Evolutionary conservation across 2,329 filamentous ascomycete genomes (phyloP), one percentile per base, ranked within the genome.

Genomic region (Colletotrichum lentis): DNA sequence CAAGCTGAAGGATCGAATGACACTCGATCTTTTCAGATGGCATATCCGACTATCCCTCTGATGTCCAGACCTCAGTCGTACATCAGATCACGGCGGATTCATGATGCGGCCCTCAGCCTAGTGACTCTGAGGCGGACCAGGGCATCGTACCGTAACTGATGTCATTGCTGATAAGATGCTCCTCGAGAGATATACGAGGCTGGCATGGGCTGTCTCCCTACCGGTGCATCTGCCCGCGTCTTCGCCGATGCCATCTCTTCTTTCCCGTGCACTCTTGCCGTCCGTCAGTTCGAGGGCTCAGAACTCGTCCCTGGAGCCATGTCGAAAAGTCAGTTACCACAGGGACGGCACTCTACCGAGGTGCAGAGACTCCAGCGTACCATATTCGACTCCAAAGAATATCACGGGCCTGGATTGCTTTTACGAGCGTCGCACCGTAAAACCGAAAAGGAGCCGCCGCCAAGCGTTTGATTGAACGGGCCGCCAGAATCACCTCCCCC

Each of bases 141-240:
- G 61, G 47, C 14, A 53, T 59, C 54, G 61, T 70, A 50, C 54
- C 54, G 58, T 70, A 24, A 55, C 63, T n/a, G 69, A 70, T 52
- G 74, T 75, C 69, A 69, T 78, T 18, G 72, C 77, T 69, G 76
- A 78, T 71, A 74, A 73, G 62, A 74, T 73, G 6, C 67, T 20
- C 43, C 8, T 20, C n/a, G 10, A 46, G n/a, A 22, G 43, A 46
- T 46, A 46, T 10, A 10, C 18, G 5, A 46, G 3, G 43, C 43
- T 46, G n/a, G 43, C 43, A 11, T 22, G n/a, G 43, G 2, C 18
- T 5, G 4, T 20, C n/a, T 46, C 43, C 20, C 5, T n/a, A 11
- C 7, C 6, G 6, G 20, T 46, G 43, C 43, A 46, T 11, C 8
- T 10, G 8, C 43, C 43, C 43, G 10, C 10, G n/a, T 46, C n/a